phyloP scores from a whole-genome alignment of 805 yeast genomes.

The Candida ponderosae region DNA sequence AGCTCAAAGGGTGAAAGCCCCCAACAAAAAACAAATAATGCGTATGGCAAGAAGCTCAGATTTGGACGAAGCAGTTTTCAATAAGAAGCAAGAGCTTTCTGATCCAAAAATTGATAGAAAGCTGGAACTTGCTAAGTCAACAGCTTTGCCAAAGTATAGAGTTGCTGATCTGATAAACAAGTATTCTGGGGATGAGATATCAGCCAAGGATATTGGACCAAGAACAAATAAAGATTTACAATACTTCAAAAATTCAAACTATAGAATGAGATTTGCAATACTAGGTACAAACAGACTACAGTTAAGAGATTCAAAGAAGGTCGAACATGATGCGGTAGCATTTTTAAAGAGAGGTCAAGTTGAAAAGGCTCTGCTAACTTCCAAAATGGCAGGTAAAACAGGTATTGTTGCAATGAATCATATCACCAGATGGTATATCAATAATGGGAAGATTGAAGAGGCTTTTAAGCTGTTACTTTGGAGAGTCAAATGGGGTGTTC shows the following conservation, averaged over 20 bases:
- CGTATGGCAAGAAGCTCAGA: no score
- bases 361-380: conserved; percentile 45
- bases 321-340: conserved; percentile 44
- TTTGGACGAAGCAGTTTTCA: no score
- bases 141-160: conserved; percentile 14
- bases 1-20: no score
- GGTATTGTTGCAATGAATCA: conserved; percentile 60
- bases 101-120: no score
- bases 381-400: conserved; percentile 35
- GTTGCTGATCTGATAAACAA: conserved; percentile 16
- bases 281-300: conserved; percentile 54
- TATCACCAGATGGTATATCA: conserved; percentile 43
- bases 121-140: not conserved
- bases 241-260: conserved; percentile 28
- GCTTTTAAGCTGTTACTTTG: conserved; percentile 44
- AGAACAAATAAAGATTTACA: conserved; percentile 25
- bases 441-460: conserved; percentile 30
- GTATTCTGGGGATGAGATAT: conserved; percentile 13
- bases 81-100: no score
- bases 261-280: conserved; percentile 40
- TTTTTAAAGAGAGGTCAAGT: conserved; percentile 42
- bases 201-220: conserved; percentile 25
- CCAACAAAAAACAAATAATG: no score
- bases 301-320: conserved; percentile 47
- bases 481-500: conserved; percentile 56